Evolutionary conservation across 1,139 yeast genomes (phyloP).

Genomic region (Arxiozyma heterogenica): DNA sequence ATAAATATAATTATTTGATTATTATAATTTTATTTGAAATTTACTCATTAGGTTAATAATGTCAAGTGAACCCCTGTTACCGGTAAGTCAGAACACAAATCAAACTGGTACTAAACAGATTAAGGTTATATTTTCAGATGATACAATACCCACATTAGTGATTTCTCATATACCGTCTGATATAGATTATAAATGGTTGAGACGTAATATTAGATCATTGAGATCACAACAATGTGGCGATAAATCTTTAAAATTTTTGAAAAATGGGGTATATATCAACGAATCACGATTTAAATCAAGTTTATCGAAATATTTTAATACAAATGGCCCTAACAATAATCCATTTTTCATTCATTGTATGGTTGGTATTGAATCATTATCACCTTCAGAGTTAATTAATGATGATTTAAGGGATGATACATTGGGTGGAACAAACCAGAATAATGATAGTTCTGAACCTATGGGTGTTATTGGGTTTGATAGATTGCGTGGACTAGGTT

Average conservation of each 20-base stretch:
- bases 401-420: constrained; percentile 54
- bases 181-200: constrained; percentile 30
- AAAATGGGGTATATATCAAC: constrained; percentile 45
- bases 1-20: too few relatives aligned
- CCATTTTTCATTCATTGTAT: constrained; percentile 66
- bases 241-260: constrained; percentile 59
- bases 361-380: constrained; percentile 56
- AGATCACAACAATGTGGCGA: constrained; percentile 33
- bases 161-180: background rate
- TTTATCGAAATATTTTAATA: background rate
- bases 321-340: constrained; percentile 1
- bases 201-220: constrained; percentile 37
- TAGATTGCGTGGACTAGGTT: constrained; percentile 72
- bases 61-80: background rate
- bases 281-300: background rate
- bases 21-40: too few relatives aligned
- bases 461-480: constrained; percentile 85
- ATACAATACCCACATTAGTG: constrained; percentile 36
- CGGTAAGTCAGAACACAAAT: background rate
- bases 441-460: constrained; percentile 7
- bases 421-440: constrained; percentile 29
- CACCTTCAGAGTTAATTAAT: constrained; percentile 45
- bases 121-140: constrained; percentile 29
- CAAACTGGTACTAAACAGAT: background rate
- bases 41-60: background rate